phyloP scores from a whole-genome alignment of 768 basidiomycete species.

The Trametes cubensis region DNA sequence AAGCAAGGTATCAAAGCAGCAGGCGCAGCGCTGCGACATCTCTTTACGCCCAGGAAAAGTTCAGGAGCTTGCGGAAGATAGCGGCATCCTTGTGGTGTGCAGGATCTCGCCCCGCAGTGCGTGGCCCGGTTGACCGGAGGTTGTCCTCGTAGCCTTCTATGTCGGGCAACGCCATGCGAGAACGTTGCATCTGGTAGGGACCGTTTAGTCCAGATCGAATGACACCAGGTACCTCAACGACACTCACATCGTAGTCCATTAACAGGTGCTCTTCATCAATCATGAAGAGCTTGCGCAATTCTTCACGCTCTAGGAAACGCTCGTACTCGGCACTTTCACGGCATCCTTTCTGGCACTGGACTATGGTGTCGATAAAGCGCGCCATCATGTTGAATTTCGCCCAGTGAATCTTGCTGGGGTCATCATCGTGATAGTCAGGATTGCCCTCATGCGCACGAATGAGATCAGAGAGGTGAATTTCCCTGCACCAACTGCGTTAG shows the following conservation, averaged over 20 bases:
- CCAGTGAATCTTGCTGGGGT: slow-evolving; percentile 85
- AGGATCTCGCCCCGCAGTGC: slow-evolving; percentile 28
- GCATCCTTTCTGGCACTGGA: slow-evolving; percentile 78
- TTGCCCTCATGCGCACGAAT: slow-evolving; percentile 88
- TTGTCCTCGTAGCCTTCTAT: slow-evolving; percentile 38
- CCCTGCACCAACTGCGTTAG: slow-evolving; percentile 47
- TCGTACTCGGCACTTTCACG: slow-evolving; percentile 54
- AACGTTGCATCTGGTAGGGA: slow-evolving; percentile 61
- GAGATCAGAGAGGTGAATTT: slow-evolving; percentile 89
- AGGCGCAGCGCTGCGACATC: slow-evolving; percentile 4
- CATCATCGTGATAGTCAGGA: slow-evolving; percentile 64
- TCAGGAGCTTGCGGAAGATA: slow-evolving; percentile 34
- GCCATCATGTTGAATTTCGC: slow-evolving; percentile 95
- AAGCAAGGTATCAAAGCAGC: slow-evolving; percentile 27
- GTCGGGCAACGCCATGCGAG: slow-evolving; percentile 57
- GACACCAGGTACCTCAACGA: not conserved
- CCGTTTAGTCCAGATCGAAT: not conserved
- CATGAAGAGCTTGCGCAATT: slow-evolving; percentile 58
- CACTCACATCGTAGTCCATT: slow-evolving; percentile 70
- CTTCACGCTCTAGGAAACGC: slow-evolving; percentile 53
- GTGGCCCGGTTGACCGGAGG: slow-evolving; percentile 19
- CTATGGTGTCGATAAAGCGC: slow-evolving; percentile 76
- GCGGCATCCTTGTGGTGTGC: slow-evolving; percentile 32
- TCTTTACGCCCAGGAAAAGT: slow-evolving; percentile 26
- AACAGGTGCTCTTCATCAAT: slow-evolving; percentile 46